phyloP scores from a whole-genome alignment of 2,329 filamentous ascomycete species.

The Epichloe aotearoae region DNA sequence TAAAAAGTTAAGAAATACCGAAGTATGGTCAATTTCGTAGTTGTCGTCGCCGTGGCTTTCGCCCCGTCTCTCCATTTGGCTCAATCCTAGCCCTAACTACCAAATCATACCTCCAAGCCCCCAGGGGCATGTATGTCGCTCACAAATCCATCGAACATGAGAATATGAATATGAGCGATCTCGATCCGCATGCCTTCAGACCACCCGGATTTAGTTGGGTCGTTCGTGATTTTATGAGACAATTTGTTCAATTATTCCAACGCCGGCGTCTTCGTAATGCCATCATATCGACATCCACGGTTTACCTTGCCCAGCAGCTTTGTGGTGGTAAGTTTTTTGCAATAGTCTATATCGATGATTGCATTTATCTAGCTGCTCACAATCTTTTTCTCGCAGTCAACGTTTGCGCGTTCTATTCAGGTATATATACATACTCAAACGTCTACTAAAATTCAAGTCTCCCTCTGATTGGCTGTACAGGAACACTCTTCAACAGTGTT shows the following conservation, averaged over 20 bases:
- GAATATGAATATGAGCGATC: slow-evolving; percentile 12
- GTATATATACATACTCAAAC: slow-evolving; percentile 10
- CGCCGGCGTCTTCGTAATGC: slow-evolving; percentile 19
- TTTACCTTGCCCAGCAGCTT: slow-evolving; percentile 20
- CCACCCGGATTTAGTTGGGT: slow-evolving; percentile 17
- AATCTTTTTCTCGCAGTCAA: slow-evolving; percentile 16
- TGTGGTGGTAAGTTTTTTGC: slow-evolving; percentile 14
- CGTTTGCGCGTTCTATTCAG: slow-evolving; percentile 31
- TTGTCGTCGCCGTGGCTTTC: not conserved
- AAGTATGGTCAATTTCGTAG: slow-evolving; percentile 9
- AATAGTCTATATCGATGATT: not conserved
- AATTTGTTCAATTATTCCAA: slow-evolving; percentile 17
- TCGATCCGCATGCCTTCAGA: slow-evolving; percentile 10
- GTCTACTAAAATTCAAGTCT: not conserved
- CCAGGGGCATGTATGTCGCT: slow-evolving; percentile 28
- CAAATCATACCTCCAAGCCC: slow-evolving; percentile 22
- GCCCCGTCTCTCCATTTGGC: not conserved
- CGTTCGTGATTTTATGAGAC: slow-evolving; percentile 15
- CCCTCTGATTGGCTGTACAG: slow-evolving; percentile 6
- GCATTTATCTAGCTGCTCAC: not conserved
- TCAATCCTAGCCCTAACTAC: not conserved
- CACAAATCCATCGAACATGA: slow-evolving; percentile 21
- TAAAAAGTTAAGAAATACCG: slow-evolving; percentile 22
- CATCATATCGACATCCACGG: slow-evolving; percentile 17
- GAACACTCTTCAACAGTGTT: slow-evolving; percentile 13